Evolutionary conservation across 2,329 filamentous ascomycete species (phyloP), one percentile per base, ranked within the genome.

Genomic region (Scedosporium boydii): DNA sequence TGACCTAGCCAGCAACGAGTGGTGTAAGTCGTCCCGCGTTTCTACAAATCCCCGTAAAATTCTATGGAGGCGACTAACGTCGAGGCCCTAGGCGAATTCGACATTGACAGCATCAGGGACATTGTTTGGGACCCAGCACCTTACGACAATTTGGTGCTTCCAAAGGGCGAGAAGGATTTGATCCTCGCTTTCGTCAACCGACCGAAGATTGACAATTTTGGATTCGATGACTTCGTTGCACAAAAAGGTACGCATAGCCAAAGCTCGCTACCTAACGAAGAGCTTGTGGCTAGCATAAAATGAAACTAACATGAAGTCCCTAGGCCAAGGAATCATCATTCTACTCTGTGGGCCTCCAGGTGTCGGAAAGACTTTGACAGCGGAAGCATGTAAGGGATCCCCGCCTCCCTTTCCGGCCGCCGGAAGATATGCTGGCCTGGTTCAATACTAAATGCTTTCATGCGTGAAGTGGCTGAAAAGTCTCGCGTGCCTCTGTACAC

Each of bases 401-500:
- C 44, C 44, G n/a, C n/a, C n/a, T n/a, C n/a, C n/a, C 6, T 9
- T 6, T 3, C 42, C 14, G 3, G 12, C n/a, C n/a, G 1, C 14
- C 14, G 42, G 6, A n/a, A 38, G 34, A 1, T 38, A 12, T 38
- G 34, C 34, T 4, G 34, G 34, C 4, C 10, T 38, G 10, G 3
- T 38, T 4, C 34, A 38, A 14, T 14, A 38, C 9, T 38, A 38
- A 38, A 12, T 38, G 10, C 34, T 38, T 38, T 38, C 10, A 14
- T 48, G 4, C 21, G 44, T 7, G 44, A 48, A 48, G 44, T 65
- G 12, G 62, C 64, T 0, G 64, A 59, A 3, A 60, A 64, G 26
- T 64, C 26, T 4, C 21, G 29, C 7, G 29, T 56, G n/a, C 65
- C 66, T 6, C 29, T 67, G 23, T 67, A 65, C 26, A 27, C 62